phyloP scores from a whole-genome alignment of 352 stramenopile genomes.

The Globisporangium uncinulatum region DNA sequence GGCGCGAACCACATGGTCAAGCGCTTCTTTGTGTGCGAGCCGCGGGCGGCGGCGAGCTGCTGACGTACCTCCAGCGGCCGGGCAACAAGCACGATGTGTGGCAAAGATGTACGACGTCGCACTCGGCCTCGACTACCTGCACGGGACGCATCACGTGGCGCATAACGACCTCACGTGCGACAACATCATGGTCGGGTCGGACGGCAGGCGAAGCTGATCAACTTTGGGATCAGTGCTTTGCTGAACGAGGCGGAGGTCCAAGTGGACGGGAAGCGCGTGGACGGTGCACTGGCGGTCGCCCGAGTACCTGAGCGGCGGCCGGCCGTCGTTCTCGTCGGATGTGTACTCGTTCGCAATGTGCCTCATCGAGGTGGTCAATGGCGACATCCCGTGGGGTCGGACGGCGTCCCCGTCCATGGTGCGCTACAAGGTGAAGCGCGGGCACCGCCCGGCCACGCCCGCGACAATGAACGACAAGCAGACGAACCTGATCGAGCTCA shows the following conservation, averaged over 20 bases:
- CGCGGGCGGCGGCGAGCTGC: not conserved
- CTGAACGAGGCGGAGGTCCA: not conserved
- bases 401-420: not conserved
- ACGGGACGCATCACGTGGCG: conserved; percentile 13
- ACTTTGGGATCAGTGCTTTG: not conserved
- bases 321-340: conserved; percentile 4
- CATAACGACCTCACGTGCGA: conserved; percentile 9
- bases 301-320: not conserved
- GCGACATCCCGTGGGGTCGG: not conserved
- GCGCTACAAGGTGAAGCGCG: not conserved
- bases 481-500: not conserved
- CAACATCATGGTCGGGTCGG: conserved; percentile 7
- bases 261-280: too few relatives aligned
- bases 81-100: conserved; percentile 1
- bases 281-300: not conserved
- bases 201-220: conserved; percentile 13
- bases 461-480: conserved; percentile 3
- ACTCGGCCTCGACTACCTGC: conserved; percentile 24
- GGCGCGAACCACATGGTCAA: not conserved
- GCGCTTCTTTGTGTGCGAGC: conserved; percentile 3
- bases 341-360: conserved; percentile 20
- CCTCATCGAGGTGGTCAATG: conserved; percentile 6
- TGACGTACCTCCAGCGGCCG: not conserved
- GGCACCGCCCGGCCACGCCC: too few relatives aligned
- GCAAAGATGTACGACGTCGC: conserved; percentile 19